These are phyloP conservation scores for Mucor plumbeus DNA, from an alignment of 371 early-diverging fungal species.

Conservation along the genomic window DNA sequence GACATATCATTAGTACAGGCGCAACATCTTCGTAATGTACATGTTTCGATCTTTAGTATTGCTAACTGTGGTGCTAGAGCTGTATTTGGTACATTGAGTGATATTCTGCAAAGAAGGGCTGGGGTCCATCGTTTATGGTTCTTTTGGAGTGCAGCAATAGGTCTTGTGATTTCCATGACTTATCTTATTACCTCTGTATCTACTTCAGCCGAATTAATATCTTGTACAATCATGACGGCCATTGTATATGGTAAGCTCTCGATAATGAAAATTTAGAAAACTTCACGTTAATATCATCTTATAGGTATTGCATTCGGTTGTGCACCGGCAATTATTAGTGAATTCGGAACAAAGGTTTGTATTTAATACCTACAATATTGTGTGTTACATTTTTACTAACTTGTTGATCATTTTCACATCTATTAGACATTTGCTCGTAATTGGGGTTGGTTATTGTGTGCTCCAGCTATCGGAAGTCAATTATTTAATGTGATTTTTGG, in stretches of 20 bases:
- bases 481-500: slow-evolving; percentile 51
- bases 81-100: slow-evolving; percentile 46
- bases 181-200: slow-evolving; percentile 20
- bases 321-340: slow-evolving; percentile 47
- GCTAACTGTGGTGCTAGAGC: slow-evolving; percentile 54
- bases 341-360: slow-evolving; percentile 48
- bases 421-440: slow-evolving; percentile 52
- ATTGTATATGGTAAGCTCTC: slow-evolving; percentile 35
- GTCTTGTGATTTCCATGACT: slow-evolving; percentile 15
- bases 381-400: slow-evolving; percentile 17
- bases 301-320: slow-evolving; percentile 39
- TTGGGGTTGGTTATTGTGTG: slow-evolving; percentile 54
- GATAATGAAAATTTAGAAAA: too few relatives aligned
- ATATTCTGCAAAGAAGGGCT: slow-evolving; percentile 42
- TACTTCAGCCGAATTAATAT: slow-evolving; percentile 27
- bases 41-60: slow-evolving; percentile 51
- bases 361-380: neutral
- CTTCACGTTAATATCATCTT: neutral
- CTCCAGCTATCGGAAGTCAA: slow-evolving; percentile 54
- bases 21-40: slow-evolving; percentile 47
- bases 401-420: neutral
- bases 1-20: slow-evolving; percentile 10
- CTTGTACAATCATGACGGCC: slow-evolving; percentile 42
- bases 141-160: slow-evolving; percentile 36
- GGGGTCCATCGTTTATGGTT: slow-evolving; percentile 52